These are phyloP conservation scores for Pseudopyricularia javanii DNA, from an alignment of 2,329 filamentous ascomycete species.

Conservation along the genomic window DNA sequence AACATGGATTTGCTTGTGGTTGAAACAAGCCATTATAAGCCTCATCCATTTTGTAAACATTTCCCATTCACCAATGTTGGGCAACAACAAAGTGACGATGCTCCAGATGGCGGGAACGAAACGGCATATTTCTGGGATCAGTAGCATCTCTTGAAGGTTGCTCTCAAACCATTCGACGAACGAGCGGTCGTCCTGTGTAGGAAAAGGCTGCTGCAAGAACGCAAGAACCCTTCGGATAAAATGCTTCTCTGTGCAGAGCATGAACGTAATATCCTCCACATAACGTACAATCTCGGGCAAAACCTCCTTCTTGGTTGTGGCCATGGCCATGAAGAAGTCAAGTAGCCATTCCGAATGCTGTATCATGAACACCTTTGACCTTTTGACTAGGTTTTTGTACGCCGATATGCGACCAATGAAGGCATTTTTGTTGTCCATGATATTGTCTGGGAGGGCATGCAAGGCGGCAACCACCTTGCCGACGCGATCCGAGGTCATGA, in stretches of 20 bases:
- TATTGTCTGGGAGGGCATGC: constrained; percentile 57
- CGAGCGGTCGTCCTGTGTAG: constrained; percentile 34
- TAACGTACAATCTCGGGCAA: constrained; percentile 62
- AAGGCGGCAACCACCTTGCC: constrained; percentile 59
- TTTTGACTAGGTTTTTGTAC: constrained; percentile 65
- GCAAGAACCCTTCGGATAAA: constrained; percentile 56
- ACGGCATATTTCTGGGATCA: constrained; percentile 45
- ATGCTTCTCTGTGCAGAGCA: constrained; percentile 55
- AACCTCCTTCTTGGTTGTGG: constrained; percentile 68
- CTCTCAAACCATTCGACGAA: constrained; percentile 60
- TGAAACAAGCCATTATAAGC: constrained; percentile 74
- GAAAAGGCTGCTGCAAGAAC: constrained; percentile 42
- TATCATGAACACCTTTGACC: constrained; percentile 59
- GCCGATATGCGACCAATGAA: constrained; percentile 64
- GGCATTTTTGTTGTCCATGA: constrained; percentile 66
- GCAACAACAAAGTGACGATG: constrained; percentile 65
- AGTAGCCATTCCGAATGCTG: constrained; percentile 66
- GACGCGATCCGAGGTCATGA: constrained; percentile 62
- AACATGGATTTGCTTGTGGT: constrained; percentile 58
- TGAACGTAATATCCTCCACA: constrained; percentile 57
- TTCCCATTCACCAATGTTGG: constrained; percentile 59
- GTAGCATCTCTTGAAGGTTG: constrained; percentile 56
- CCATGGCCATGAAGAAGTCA: constrained; percentile 70
- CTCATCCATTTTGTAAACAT: constrained; percentile 60
- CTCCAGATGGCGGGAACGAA: constrained; percentile 85